phyloP scores from a whole-genome alignment of 441 rosid genomes.

The Jatropha multifida region DNA sequence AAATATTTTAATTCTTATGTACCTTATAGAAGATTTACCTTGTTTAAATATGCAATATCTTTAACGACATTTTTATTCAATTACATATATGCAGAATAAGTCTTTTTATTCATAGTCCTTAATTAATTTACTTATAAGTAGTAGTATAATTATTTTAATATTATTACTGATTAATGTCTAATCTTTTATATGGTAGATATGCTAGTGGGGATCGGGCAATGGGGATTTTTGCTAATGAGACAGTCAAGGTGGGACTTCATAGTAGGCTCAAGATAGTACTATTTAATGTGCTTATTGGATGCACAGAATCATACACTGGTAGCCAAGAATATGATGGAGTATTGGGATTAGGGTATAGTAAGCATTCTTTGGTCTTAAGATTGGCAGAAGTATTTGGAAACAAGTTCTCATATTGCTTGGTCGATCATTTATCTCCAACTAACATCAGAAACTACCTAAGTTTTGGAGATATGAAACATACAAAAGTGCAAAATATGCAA shows the following conservation, averaged over 20 bases:
- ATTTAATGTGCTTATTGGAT: constrained; percentile 24
- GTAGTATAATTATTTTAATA: too few species aligned
- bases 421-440: constrained; percentile 41
- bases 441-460: constrained; percentile 24
- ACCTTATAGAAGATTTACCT: too few species aligned
- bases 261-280: constrained; percentile 7
- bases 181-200: constrained; percentile 12
- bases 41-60: too few species aligned
- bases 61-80: too few species aligned
- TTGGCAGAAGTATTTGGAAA: constrained; percentile 27
- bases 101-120: too few species aligned
- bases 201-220: constrained; percentile 13
- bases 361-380: constrained; percentile 29
- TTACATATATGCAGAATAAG: too few species aligned
- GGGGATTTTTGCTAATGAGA: constrained; percentile 34
- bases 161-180: too few species aligned
- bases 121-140: too few species aligned
- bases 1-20: too few species aligned
- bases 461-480: constrained; percentile 17
- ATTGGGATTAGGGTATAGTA: constrained; percentile 31
- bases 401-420: constrained; percentile 47
- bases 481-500: constrained; percentile 10
- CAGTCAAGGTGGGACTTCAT: constrained; percentile 21
- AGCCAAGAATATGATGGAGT: constrained; percentile 21
- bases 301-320: constrained; percentile 16